Evolutionary conservation across 2,329 filamentous ascomycete genomes (phyloP).

Genomic region (Fusarium drepaniforme): DNA sequence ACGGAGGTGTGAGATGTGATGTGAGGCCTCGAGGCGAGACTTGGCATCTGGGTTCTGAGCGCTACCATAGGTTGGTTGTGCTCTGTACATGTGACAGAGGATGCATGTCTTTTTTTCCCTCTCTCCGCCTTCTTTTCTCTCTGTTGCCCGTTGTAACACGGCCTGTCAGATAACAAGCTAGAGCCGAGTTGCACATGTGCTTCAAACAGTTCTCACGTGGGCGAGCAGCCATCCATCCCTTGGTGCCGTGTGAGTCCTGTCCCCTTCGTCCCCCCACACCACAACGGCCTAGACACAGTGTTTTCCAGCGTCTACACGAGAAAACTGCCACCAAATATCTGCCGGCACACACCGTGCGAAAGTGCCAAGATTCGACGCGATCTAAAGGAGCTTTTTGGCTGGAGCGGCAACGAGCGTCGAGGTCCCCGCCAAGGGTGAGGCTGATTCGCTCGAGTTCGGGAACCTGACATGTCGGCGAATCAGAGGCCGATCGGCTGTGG

Average conservation of each 20-base stretch:
- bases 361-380: slow-evolving; percentile 7
- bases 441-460: slow-evolving; percentile 22
- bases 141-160: background rate
- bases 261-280: background rate
- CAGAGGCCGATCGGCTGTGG: slow-evolving; percentile 26
- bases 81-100: slow-evolving; percentile 5
- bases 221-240: slow-evolving; percentile 13
- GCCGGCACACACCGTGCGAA: background rate
- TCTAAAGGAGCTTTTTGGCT: slow-evolving; percentile 11
- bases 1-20: background rate
- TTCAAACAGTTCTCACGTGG: slow-evolving; percentile 32
- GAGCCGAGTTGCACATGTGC: slow-evolving; percentile 20
- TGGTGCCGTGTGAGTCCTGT: slow-evolving; percentile 7
- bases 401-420: slow-evolving; percentile 22
- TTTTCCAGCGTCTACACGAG: background rate
- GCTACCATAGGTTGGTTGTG: background rate
- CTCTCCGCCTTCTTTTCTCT: background rate
- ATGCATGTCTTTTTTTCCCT: background rate
- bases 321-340: background rate
- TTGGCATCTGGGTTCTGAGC: background rate
- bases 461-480: slow-evolving; percentile 29
- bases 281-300: slow-evolving; percentile 9
- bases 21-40: slow-evolving; percentile 4
- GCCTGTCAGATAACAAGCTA: slow-evolving; percentile 8
- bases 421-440: slow-evolving; percentile 24